Evolutionary conservation across 352 stramenopile genomes (phyloP), one percentile per base, ranked within the genome.

Genomic region (Phytopythium montanum): DNA sequence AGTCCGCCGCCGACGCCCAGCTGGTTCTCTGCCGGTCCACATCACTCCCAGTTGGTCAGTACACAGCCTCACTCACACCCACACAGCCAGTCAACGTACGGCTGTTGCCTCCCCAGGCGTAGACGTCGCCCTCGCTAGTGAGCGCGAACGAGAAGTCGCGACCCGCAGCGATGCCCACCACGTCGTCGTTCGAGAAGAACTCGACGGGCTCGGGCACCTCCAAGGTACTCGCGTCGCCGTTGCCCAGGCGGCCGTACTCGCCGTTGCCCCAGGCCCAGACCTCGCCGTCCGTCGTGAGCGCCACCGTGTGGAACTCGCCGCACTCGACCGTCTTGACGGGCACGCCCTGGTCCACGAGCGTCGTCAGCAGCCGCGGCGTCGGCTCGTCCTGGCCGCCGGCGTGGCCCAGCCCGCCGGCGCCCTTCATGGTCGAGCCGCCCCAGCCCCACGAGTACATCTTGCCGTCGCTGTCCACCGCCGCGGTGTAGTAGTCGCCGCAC

Each of bases 61-160:
- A 7, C 26, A 39, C 31, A 21, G 38, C 38, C 14, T 5, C 38
- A n/a, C n/a, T n/a, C n/a, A n/a, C 14, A 44, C 33, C 5, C n/a
- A 42, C 36, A 18, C 3, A 13, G 2, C 28, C 5, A 42, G 25
- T 19, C 18, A 1, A 46, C 85, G 68, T 83, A 93, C 83, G 79
- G 64, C 94, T 96, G 73, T 98, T 98, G 68, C 85, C 87, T 58
- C 92, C 92, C 92, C 92, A 98, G 50, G 80, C 87, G 59, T 92
- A 97, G 19, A 98, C 69, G 53, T 93, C 79, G 60, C 90, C 90
- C 10, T 85, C 74, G 41, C 90, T 78, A 1, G 81, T 92, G 42
- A 97, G 62, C 16, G 87, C 88, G 49, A 98, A 88, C 13, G 85
- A 90, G 59, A 97, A 98, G 59, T 95, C 90, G 19, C 88, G 79